Evolutionary conservation across 1,284 basidiomycete genomes (phyloP), one percentile per base, ranked within the genome.

Genomic region (Veloboletus limbatus): DNA sequence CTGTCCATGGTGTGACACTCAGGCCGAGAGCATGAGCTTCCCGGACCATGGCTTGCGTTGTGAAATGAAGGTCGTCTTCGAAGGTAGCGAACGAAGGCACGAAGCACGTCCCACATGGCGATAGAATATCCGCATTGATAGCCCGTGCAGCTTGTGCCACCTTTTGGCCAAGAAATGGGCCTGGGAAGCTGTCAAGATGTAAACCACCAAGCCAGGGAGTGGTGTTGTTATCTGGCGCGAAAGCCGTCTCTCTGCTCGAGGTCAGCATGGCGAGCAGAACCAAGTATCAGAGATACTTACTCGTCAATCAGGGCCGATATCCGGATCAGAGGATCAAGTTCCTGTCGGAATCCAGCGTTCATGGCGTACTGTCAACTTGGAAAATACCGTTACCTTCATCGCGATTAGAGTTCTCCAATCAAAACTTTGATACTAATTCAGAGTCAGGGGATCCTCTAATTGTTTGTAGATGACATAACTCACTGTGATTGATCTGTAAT

Each of bases 1-100:
- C 83, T 14, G 86, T 90, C 79, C 82, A 91, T 5, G 85, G 82
- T 53, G 81, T 79, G 40, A 91, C 81, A 13, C 62, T 53, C 58
- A 90, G 60, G 2, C 80, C 82, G 16, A 86, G 70, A 30, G 70
- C 54, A 58, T 88, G 85, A 0, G 87, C 81, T 45, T 74, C 72
- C 33, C 77, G 70, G 26, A 91, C 73, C 86, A 90, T 88, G 21
- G 72, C 74, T 56, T 72, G 67, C 3, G 82, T 87, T 4, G 79
- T 80, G 58, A 90, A 88, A 2, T 78, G 61, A 54, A 74, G 82
- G 2, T 73, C 78, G 0, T 65, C 56, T 41, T 71, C 63, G 28
- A 53, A 59, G 11, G 70, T 45, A 11, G 48, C 48, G 24, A 45
- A 52, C 4, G 49, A 33, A 9, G 63, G 62, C 25, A 56, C 53